Evolutionary conservation across 768 basidiomycete genomes (phyloP).

Genomic region (Chalciporus pseudorubinellus): DNA sequence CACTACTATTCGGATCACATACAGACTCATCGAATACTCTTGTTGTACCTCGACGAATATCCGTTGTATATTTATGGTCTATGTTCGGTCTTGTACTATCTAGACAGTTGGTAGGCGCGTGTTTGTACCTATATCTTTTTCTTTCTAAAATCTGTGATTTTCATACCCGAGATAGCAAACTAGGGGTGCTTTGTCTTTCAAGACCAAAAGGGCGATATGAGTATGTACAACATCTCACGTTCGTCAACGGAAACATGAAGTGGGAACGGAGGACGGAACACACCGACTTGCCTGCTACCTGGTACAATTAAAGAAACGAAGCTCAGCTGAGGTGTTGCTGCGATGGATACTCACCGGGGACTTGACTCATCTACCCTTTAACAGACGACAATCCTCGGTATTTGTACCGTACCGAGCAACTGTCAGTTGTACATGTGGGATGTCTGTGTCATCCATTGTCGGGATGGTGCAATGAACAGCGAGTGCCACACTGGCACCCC

Average conservation of each 20-base stretch:
- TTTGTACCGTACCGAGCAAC: conserved; percentile 18
- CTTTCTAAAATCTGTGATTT: background rate
- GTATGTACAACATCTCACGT: background rate
- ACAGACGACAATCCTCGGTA: background rate
- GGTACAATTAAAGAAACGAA: background rate
- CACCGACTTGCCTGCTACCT: too few relatives aligned
- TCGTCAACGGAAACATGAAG: background rate
- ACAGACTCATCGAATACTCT: background rate
- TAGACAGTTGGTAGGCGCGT: too few relatives aligned
- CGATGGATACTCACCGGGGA: background rate
- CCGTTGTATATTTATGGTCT: background rate
- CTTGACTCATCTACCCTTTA: background rate
- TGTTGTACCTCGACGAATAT: background rate
- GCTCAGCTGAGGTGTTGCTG: background rate
- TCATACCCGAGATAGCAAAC: background rate
- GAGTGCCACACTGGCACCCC: too few relatives aligned
- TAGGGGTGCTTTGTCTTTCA: background rate
- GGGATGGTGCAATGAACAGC: background rate
- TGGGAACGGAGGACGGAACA: too few relatives aligned
- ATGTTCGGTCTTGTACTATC: background rate
- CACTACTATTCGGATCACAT: conserved; percentile 1
- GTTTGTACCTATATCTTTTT: background rate
- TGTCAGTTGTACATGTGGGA: background rate
- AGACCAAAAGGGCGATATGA: background rate
- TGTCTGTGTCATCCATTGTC: background rate